phyloP scores from a whole-genome alignment of 768 basidiomycete species.

The Mycena albidolilacea region DNA sequence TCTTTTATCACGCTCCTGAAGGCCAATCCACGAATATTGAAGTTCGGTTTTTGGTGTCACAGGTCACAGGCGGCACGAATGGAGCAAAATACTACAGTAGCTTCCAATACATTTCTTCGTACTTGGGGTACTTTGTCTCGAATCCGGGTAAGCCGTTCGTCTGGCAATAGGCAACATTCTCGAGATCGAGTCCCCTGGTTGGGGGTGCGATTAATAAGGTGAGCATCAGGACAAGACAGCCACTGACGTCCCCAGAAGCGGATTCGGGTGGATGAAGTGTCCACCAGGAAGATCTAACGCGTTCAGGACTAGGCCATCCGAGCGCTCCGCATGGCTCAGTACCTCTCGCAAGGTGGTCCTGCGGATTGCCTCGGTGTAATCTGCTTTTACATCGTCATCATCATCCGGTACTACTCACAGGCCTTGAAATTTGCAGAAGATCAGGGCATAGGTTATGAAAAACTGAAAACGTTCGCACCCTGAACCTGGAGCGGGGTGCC shows the following conservation, averaged over 20 bases:
- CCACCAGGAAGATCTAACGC: slow-evolving; percentile 11
- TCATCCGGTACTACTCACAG: background rate
- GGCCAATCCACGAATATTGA: no score
- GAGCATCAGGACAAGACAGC: background rate
- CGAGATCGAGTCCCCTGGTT: slow-evolving; percentile 13
- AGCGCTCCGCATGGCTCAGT: background rate
- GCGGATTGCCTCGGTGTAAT: background rate
- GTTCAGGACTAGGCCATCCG: slow-evolving; percentile 16
- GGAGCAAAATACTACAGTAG: no score
- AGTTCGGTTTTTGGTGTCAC: no score
- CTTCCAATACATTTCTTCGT: slow-evolving; percentile 9
- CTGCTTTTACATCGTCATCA: background rate
- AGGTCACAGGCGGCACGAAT: no score
- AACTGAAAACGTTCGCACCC: background rate
- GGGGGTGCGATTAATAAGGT: no score
- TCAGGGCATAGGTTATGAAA: background rate
- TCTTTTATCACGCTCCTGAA: no score
- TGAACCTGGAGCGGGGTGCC: slow-evolving; percentile 1
- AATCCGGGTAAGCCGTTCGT: slow-evolving; percentile 10
- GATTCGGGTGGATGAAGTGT: slow-evolving; percentile 3
- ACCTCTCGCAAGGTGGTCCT: slow-evolving; percentile 1
- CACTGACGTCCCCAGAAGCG: background rate
- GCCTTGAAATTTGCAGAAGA: background rate
- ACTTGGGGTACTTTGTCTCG: background rate
- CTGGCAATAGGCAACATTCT: background rate